Percentiles rank a stretch among this genome's conserved stretches.
These are phyloP conservation scores for Zarea fungicola DNA, from an alignment of 2,329 filamentous ascomycete species.

Conservation along the genomic window DNA sequence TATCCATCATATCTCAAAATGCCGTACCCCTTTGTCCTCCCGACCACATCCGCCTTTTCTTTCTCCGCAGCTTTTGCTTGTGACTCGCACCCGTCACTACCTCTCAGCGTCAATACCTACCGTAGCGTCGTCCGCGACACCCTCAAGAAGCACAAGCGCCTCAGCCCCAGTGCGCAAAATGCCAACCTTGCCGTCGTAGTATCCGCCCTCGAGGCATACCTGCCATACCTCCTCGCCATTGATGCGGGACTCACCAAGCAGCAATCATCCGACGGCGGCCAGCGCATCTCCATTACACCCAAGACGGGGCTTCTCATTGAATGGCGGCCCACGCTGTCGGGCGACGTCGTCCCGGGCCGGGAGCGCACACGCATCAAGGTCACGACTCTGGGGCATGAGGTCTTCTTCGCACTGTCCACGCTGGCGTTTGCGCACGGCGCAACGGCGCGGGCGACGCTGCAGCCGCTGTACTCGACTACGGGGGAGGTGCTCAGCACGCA, in stretches of 20 bases:
- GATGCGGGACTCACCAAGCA: constrained; percentile 61
- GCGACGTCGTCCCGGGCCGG: constrained; percentile 56
- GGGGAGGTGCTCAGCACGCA: constrained; percentile 56
- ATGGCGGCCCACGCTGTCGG: constrained; percentile 79
- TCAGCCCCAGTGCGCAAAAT: constrained; percentile 65
- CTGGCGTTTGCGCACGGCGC: constrained; percentile 70
- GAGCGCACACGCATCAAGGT: constrained; percentile 64
- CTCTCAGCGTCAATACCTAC: constrained; percentile 73
- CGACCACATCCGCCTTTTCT: constrained; percentile 82
- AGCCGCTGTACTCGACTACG: constrained; percentile 65
- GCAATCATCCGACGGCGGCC: constrained; percentile 29
- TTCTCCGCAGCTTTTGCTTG: constrained; percentile 74
- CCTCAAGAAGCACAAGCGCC: constrained; percentile 83
- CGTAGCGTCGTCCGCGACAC: constrained; percentile 77
- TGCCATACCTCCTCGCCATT: constrained; percentile 77
- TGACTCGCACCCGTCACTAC: constrained; percentile 82
- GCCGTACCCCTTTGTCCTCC: constrained; percentile 85
- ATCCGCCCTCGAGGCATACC: constrained; percentile 66
- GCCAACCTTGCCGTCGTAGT: constrained; percentile 66
- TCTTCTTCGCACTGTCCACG: constrained; percentile 72
- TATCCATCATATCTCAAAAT: constrained; percentile 40
- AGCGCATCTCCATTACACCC: constrained; percentile 63
- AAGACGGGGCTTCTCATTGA: constrained; percentile 55
- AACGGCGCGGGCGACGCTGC: constrained; percentile 65
- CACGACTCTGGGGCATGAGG: constrained; percentile 72